phyloP scores from a whole-genome alignment of 768 basidiomycete species.

The Candolleomyces aberdarensis region DNA sequence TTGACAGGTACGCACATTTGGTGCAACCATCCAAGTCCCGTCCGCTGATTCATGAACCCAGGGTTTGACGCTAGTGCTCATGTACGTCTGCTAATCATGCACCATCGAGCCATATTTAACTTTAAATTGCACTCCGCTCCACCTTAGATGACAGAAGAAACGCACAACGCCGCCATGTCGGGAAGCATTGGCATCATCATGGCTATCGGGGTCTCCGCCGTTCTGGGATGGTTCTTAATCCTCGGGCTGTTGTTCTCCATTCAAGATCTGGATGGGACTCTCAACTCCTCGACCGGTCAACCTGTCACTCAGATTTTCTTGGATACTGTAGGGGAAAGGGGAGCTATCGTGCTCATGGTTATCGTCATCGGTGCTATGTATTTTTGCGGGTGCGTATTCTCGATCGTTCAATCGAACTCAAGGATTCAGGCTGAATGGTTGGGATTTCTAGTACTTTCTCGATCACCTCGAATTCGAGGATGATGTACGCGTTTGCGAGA shows the following conservation, averaged over 20 bases:
- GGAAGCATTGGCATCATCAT: conserved; percentile 67
- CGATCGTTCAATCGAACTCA: not conserved
- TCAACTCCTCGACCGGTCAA: conserved; percentile 54
- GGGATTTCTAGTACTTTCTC: conserved; percentile 57
- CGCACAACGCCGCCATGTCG: conserved; percentile 63
- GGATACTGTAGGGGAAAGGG: conserved; percentile 70
- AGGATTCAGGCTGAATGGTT: not conserved
- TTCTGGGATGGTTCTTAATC: conserved; percentile 75
- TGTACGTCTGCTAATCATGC: conserved; percentile 31
- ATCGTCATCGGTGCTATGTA: conserved; percentile 71
- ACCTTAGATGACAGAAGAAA: conserved; percentile 73
- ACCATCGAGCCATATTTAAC: not conserved
- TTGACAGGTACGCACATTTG: conserved; percentile 49
- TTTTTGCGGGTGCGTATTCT: conserved; percentile 55
- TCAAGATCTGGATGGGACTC: conserved; percentile 59
- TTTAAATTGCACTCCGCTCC: not conserved
- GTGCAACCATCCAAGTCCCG: too few relatives aligned
- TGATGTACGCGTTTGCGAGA: conserved; percentile 81
- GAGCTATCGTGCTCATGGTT: conserved; percentile 72
- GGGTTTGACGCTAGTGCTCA: conserved; percentile 76
- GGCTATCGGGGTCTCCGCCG: conserved; percentile 67
- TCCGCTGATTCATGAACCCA: conserved; percentile 16
- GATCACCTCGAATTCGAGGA: conserved; percentile 73
- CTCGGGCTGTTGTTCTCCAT: conserved; percentile 74
- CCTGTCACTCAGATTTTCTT: conserved; percentile 79